phyloP scores from a whole-genome alignment of 2,329 filamentous ascomycete genomes.

The Phialophora tarda region DNA sequence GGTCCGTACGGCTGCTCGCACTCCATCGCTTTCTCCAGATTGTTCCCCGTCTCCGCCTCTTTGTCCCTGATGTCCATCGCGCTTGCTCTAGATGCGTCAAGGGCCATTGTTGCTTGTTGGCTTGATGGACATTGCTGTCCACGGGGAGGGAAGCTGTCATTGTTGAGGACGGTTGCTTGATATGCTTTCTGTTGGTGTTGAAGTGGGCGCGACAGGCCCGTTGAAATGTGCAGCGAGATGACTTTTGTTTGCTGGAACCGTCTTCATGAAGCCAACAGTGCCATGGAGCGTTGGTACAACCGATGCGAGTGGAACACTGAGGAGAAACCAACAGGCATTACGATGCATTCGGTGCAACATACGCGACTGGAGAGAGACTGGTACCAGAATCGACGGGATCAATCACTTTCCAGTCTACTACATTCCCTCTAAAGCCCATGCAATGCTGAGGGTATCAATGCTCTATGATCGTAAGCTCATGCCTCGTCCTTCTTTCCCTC shows the following conservation, averaged over 20 bases:
- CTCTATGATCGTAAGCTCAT: constrained; percentile 11
- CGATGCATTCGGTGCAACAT: background rate
- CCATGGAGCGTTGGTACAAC: background rate
- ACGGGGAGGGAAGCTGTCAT: background rate
- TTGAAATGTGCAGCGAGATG: background rate
- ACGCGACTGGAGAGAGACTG: background rate
- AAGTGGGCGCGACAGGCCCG: background rate
- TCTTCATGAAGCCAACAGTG: background rate
- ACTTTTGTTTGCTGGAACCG: background rate
- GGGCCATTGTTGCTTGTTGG: background rate
- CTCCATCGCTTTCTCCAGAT: background rate
- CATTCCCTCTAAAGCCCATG: background rate
- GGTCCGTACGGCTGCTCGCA: background rate
- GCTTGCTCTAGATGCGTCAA: background rate
- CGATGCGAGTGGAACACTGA: background rate
- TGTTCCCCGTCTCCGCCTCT: background rate
- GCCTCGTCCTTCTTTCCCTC: background rate
- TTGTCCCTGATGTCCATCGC: background rate
- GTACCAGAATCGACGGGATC: background rate
- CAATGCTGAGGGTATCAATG: background rate
- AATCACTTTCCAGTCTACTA: background rate
- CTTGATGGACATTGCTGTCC: background rate
- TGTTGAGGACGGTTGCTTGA: background rate
- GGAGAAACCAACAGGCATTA: background rate
- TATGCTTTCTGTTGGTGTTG: background rate